Conservation (phyloP, 2,329 filamentous ascomycete species). For the Hirsutella minnesotensis region DNA sequence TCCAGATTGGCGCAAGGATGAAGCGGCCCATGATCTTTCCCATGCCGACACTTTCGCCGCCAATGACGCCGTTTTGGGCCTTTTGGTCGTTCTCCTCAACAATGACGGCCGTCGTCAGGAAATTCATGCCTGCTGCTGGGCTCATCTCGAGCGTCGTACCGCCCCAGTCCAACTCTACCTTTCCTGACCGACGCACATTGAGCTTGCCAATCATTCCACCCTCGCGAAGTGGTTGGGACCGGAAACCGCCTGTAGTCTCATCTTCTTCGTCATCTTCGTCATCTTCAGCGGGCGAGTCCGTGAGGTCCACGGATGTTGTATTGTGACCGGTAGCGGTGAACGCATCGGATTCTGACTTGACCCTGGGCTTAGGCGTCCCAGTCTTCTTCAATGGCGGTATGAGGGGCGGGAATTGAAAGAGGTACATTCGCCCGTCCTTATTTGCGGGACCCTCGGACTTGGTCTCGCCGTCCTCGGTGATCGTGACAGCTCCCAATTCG, state of each 20-base stretch:
- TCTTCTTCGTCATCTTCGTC: conserved; percentile 20
- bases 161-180: conserved; percentile 51
- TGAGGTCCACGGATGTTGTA: conserved; percentile 29
- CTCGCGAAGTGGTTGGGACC: conserved; percentile 28
- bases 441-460: conserved; percentile 17
- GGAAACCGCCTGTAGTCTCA: conserved; percentile 17
- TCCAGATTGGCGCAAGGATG: conserved; percentile 45
- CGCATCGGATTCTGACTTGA: conserved; percentile 32
- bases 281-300: conserved; percentile 8
- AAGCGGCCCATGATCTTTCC: conserved; percentile 52
- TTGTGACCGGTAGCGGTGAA: conserved; percentile 25
- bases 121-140: conserved; percentile 39
- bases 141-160: conserved; percentile 41
- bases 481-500: conserved; percentile 27
- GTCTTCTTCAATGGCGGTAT: conserved; percentile 39
- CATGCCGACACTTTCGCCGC: conserved; percentile 47
- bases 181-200: conserved; percentile 48
- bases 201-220: conserved; percentile 50
- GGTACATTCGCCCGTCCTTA: conserved; percentile 45
- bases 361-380: conserved; percentile 14
- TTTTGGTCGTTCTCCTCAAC: conserved; percentile 46
- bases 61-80: conserved; percentile 24
- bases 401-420: conserved; percentile 54
- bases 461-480: conserved; percentile 16
- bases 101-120: conserved; percentile 47